phyloP scores from a whole-genome alignment of 208 protist genomes.

The Trypanosoma scelopori region DNA sequence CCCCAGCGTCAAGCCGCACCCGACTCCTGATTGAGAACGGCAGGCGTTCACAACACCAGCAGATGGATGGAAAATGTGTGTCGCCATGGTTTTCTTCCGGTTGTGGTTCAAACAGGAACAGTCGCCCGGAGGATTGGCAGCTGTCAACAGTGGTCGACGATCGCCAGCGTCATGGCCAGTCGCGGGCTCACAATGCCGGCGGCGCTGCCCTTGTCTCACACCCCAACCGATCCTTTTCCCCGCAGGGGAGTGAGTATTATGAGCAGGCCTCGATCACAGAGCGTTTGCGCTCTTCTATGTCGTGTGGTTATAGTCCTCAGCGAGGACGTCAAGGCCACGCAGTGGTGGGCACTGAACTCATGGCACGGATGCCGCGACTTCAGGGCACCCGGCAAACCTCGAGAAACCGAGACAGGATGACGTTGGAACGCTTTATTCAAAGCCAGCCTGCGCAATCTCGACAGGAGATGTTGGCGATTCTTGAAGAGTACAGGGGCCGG shows the following conservation, averaged over 20 bases:
- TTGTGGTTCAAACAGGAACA: not conserved
- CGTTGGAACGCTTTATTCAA: slow-evolving; percentile 68
- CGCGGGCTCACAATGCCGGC: not conserved
- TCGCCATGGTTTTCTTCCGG: not conserved
- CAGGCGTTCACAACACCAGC: not conserved
- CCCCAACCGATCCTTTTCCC: slow-evolving; percentile 2
- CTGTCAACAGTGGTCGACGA: not conserved
- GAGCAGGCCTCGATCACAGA: not conserved
- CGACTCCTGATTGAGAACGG: slow-evolving; percentile 1
- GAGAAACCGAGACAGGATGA: slow-evolving; percentile 43
- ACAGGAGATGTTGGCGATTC: slow-evolving; percentile 45
- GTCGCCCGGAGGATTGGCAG: not conserved
- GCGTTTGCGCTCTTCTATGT: slow-evolving; percentile 21
- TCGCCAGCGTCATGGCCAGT: not conserved
- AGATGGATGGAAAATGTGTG: not conserved
- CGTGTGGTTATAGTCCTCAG: slow-evolving; percentile 20
- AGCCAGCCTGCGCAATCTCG: slow-evolving; percentile 46
- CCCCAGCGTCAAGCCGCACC: not conserved
- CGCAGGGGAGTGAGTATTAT: not conserved
- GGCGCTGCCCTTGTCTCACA: not conserved
- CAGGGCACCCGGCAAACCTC: slow-evolving; percentile 44
- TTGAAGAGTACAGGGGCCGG: slow-evolving; percentile 60
- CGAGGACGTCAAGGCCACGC: slow-evolving; percentile 3
- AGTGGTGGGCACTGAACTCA: slow-evolving; percentile 74
- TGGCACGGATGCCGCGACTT: slow-evolving; percentile 59